Percentiles rank a stretch among this genome's conserved stretches.
phyloP scores from a whole-genome alignment of 257 asterid genomes.

The Nicotiana noctiflora region DNA sequence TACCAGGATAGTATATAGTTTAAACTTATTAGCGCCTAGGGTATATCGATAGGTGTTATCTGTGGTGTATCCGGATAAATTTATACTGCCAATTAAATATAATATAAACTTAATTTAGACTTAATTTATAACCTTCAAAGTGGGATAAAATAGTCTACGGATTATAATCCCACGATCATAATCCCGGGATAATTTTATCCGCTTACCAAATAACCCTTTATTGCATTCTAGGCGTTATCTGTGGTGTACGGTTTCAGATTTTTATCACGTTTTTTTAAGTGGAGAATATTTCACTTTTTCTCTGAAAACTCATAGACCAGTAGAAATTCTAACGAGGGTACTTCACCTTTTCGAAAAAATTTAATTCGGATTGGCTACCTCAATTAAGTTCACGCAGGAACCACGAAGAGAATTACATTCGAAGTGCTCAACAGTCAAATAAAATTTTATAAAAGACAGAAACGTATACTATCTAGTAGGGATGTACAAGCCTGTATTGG shows the following conservation, averaged over 20 bases:
- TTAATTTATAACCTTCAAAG: too few species aligned
- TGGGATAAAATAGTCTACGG: too few species aligned
- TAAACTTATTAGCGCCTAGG: too few species aligned
- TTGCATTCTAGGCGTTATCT: neutral
- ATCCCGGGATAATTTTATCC: too few species aligned
- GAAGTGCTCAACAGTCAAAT: neutral
- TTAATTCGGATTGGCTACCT: neutral
- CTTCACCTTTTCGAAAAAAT: neutral
- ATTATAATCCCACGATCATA: too few species aligned
- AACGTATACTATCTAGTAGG: too few species aligned
- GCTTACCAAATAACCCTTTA: neutral
- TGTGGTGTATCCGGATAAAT: too few species aligned
- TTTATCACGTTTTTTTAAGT: neutral
- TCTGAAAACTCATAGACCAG: neutral
- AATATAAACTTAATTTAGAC: too few species aligned
- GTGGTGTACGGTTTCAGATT: neutral
- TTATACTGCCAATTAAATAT: too few species aligned
- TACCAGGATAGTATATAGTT: too few species aligned
- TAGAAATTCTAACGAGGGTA: neutral
- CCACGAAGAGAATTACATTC: neutral
- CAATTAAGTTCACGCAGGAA: neutral
- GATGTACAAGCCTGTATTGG: too few species aligned
- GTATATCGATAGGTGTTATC: too few species aligned
- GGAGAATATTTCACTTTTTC: slow-evolving; percentile 2
- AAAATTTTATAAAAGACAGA: neutral